These are phyloP conservation scores for Neocallimastix lanati DNA, from an alignment of 192 early-diverging fungal species.

Conservation along the genomic window DNA sequence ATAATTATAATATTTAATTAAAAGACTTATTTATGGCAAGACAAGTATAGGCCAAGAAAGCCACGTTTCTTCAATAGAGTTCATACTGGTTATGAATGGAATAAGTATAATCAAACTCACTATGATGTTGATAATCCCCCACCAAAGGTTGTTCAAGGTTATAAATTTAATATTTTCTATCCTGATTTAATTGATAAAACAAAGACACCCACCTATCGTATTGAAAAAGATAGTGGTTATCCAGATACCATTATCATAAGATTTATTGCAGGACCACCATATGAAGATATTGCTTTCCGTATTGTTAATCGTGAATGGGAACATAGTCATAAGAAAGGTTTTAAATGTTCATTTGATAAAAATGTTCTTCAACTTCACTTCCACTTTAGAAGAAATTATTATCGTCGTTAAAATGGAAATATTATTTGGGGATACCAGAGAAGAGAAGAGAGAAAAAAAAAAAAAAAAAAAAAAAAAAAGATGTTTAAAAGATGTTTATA, in stretches of 20 bases:
- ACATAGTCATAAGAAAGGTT: slow-evolving; percentile 72
- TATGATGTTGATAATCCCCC: slow-evolving; percentile 95
- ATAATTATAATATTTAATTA: too few relatives aligned
- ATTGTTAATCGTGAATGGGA: slow-evolving; percentile 96
- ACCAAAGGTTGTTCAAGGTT: slow-evolving; percentile 67
- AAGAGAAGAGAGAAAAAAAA: too few relatives aligned
- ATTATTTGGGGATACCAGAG: neutral
- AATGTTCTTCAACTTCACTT: slow-evolving; percentile 69
- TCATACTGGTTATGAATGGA: slow-evolving; percentile 97
- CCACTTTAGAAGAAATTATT: slow-evolving; percentile 63
- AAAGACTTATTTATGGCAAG: slow-evolving; percentile 62
- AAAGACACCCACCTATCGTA: slow-evolving; percentile 71
- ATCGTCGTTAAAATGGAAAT: slow-evolving; percentile 32
- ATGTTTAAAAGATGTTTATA: too few relatives aligned
- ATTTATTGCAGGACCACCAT: slow-evolving; percentile 88
- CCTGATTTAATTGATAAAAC: slow-evolving; percentile 91
- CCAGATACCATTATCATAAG: slow-evolving; percentile 72
- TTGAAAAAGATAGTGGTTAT: slow-evolving; percentile 44
- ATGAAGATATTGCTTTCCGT: slow-evolving; percentile 93
- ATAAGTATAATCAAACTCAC: slow-evolving; percentile 96
- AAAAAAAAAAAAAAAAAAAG: too few relatives aligned
- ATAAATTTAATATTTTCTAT: slow-evolving; percentile 98
- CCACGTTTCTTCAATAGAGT: slow-evolving; percentile 94
- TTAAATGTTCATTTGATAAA: slow-evolving; percentile 58
- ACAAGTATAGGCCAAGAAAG: slow-evolving; percentile 88